Conservation (phyloP, 2,329 filamentous ascomycete species). For the Colletotrichum salicis region DNA sequence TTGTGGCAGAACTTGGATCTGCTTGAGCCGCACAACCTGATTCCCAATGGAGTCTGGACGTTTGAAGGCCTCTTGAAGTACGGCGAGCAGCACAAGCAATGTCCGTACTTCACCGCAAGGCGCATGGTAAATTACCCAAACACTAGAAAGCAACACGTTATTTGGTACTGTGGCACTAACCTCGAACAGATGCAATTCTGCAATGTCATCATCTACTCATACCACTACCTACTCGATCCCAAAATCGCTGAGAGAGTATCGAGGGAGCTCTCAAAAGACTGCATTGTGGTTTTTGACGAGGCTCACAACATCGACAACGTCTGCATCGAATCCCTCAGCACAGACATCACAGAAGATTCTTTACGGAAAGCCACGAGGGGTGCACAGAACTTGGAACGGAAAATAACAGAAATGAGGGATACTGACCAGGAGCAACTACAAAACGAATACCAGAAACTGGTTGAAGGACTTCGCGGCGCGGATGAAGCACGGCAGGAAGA, state of each 20-base stretch:
- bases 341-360: constrained; percentile 95
- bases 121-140: constrained; percentile 75
- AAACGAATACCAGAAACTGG: constrained; percentile 93
- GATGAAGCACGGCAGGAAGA: constrained; percentile 93
- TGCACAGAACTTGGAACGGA: constrained; percentile 88
- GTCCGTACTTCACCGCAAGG: constrained; percentile 94
- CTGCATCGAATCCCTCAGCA: constrained; percentile 96
- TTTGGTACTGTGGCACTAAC: constrained; percentile 6
- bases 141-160: not conserved
- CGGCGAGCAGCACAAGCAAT: constrained; percentile 95
- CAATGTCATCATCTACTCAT: constrained; percentile 99
- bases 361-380: constrained; percentile 89
- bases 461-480: constrained; percentile 87
- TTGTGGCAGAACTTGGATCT: constrained; percentile 82
- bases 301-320: constrained; percentile 99
- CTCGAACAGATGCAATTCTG: constrained; percentile 87
- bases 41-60: constrained; percentile 96
- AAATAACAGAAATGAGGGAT: constrained; percentile 94
- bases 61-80: constrained; percentile 89
- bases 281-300: constrained; percentile 98
- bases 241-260: constrained; percentile 98
- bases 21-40: constrained; percentile 91
- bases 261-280: constrained; percentile 95
- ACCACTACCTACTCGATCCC: constrained; percentile 96
- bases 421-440: constrained; percentile 95